Base-by-base conservation (phyloP, 495 filamentous ascomycete genomes). In the Cenococcum geophilum region DNA sequence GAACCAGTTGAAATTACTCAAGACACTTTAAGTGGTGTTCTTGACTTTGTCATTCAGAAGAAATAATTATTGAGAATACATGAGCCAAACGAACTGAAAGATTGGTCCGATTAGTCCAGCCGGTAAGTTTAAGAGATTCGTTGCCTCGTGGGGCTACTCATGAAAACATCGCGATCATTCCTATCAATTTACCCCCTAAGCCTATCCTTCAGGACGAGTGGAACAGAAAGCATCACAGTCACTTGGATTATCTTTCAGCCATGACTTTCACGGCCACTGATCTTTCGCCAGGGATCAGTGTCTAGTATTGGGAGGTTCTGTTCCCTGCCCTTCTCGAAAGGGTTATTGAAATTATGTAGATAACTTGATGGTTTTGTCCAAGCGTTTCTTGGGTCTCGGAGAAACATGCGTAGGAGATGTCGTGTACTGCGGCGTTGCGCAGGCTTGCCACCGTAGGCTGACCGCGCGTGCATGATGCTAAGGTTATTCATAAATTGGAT, bases 401-500 rank as follows among this genome's bases (percentile, higher is more conserved):
- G 64, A 47, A 67, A 67, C 64, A 70, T 64, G 14, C 68, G 68
- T 11, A 67, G 61, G 4, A 67, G 57, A 54, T 70, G 68, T 16
- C 68, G 61, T 9, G n/a, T 37, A 50, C 58, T 64, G 16, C 42
- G 62, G 50, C 27, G 22, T 8, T 47, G 23, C 18, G 58, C 20
- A 20, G 34, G 10, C 21, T 27, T 55, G 22, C 11, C 18, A 11
- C 62, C 61, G 34, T 70, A 67, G 1, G 64, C 61, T 1, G 64
- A 61, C 20, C 68, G 68, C 18, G 68, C 68, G 52, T 70, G 68
- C 64, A 70, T 56, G 37, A 70, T 58, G 57, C 61, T 54, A 50
- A 65, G 27, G 45, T 70, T 70, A 59, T 70, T 62, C 36, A 67
- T 60, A 50, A 62, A 67, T 23, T 70, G 68, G 25, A 70, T 64